These are phyloP conservation scores for Trichophyton schoenleinii DNA, from an alignment of 2,329 filamentous ascomycete genomes.

Conservation along the genomic window DNA sequence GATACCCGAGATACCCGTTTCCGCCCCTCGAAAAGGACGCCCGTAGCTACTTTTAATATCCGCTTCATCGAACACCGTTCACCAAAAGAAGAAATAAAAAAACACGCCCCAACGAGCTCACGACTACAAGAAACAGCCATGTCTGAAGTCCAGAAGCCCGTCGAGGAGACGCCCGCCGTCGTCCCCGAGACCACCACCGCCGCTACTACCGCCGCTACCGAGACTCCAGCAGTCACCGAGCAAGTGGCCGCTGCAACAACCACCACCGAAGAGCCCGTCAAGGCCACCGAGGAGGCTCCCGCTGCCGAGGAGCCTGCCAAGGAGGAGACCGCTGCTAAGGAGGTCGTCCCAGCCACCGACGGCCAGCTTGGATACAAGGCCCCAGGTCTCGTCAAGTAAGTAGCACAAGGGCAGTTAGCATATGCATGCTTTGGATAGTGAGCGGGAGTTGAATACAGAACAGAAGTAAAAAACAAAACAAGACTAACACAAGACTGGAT, in stretches of 20 bases:
- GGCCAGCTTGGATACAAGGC: slow-evolving; percentile 83
- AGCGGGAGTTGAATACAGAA: background rate
- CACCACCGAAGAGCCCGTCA: slow-evolving; percentile 9
- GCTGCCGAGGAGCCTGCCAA: slow-evolving; percentile 25
- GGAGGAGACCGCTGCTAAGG: slow-evolving; percentile 19
- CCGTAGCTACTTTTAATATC: background rate
- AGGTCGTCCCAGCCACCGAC: slow-evolving; percentile 59
- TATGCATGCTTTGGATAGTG: no score
- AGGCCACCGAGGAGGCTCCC: slow-evolving; percentile 23
- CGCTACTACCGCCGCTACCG: slow-evolving; percentile 12
- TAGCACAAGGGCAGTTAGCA: background rate
- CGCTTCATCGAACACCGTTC: background rate
- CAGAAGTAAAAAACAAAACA: background rate
- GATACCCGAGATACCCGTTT: slow-evolving; percentile 20
- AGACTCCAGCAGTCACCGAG: slow-evolving; percentile 27
- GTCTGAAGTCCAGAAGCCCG: slow-evolving; percentile 62
- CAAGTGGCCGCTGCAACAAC: slow-evolving; percentile 22
- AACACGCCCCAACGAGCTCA: background rate
- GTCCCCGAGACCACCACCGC: slow-evolving; percentile 21
- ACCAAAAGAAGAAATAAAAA: background rate
- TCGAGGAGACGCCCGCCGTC: slow-evolving; percentile 44
- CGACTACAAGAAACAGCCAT: slow-evolving; percentile 30
- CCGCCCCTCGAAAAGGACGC: background rate
- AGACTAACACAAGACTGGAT: background rate
- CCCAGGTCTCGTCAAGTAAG: slow-evolving; percentile 72